Base-by-base conservation (phyloP, 306 rosid genomes). In the Citrullus mucosospermus region DNA sequence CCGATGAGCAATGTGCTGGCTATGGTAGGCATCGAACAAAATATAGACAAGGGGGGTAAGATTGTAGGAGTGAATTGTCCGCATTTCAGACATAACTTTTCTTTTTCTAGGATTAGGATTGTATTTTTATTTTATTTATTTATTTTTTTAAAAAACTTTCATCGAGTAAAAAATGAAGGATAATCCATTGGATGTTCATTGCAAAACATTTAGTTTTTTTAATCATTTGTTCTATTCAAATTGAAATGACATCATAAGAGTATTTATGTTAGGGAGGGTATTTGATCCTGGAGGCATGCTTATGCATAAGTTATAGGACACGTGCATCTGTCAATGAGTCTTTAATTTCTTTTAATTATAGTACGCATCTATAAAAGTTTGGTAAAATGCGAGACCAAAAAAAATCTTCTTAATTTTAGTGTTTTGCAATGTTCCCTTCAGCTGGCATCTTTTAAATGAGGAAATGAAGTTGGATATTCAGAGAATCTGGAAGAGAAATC, bases 1-100 rank as follows among this genome's bases (percentile, higher is more conserved):
- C 98, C 39, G 98, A 95, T 85, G 98, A 92, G 81, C 98, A 95
- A 88, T 95, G 98, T 76, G 98, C 98, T 84, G 98, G 98, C 85
- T 95, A 95, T 84, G 98, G 97, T 41, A 89, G 98, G 83, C 98
- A 92, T 75, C 90, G 88, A 84, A 92, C 98, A 82, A 90, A 96
- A 82, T 92, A 81, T 85, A 86, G 89, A 80, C 85, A 84, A 44
- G 93, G 91, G 84, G 90, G 97, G 98, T 95, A 87, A 78, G 83
- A 56, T 43, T 39, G 97, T 95, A 86, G 74, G 83, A 56, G 44
- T 25, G 13, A 61, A 78, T 28, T 68, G 12, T 55, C 18, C 4
- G 18, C 22, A 22, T 70, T 69, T 65, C 48, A 34, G 36, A 65
- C 28, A 36, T 17, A 36, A 17, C 12, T 17, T 63, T 65, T 18